A percentile compares a stretch with the other conserved stretches of the same genome.
These are phyloP conservation scores for Ocimum tenuiflorum DNA, from an alignment of 257 asterid genomes.

Conservation along the genomic window DNA sequence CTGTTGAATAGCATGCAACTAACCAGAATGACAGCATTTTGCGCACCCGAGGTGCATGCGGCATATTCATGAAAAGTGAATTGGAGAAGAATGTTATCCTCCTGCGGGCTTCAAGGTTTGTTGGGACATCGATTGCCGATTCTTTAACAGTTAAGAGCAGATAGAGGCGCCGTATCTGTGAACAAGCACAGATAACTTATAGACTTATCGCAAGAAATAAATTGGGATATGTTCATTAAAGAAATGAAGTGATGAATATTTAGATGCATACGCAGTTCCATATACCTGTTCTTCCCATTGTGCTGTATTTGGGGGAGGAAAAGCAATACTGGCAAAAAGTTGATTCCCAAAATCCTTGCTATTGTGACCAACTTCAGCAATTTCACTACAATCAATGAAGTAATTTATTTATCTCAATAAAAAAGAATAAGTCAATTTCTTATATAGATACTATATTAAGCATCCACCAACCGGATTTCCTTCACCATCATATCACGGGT, in stretches of 20 bases:
- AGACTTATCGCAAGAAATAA: slow-evolving; percentile 4
- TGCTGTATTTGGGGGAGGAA: slow-evolving; percentile 79
- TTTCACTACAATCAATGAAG: slow-evolving; percentile 50
- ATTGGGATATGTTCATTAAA: background rate
- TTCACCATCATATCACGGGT: slow-evolving; percentile 92
- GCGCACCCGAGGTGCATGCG: slow-evolving; percentile 94
- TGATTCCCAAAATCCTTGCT: slow-evolving; percentile 84
- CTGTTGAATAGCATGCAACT: slow-evolving; percentile 27
- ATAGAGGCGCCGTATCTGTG: slow-evolving; percentile 89
- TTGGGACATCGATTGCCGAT: slow-evolving; percentile 99
- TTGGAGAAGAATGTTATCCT: slow-evolving; percentile 95
- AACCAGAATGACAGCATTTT: slow-evolving; percentile 98
- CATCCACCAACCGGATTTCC: slow-evolving; percentile 68
- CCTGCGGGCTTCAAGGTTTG: slow-evolving; percentile 96
- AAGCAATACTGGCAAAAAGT: slow-evolving; percentile 66
- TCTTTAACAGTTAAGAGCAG: slow-evolving; percentile 92
- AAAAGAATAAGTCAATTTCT: slow-evolving; percentile 2
- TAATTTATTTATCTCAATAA: slow-evolving; percentile 5
- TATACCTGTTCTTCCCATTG: slow-evolving; percentile 99
- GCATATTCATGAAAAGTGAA: slow-evolving; percentile 99
- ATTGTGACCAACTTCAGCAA: slow-evolving; percentile 70
- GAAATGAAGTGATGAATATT: too few species aligned
- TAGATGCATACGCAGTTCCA: slow-evolving; percentile 6
- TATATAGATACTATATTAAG: background rate
- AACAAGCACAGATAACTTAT: slow-evolving; percentile 17